These are phyloP conservation scores for Leccinum griseonigrum DNA, from an alignment of 1,284 basidiomycete species.

Conservation along the genomic window DNA sequence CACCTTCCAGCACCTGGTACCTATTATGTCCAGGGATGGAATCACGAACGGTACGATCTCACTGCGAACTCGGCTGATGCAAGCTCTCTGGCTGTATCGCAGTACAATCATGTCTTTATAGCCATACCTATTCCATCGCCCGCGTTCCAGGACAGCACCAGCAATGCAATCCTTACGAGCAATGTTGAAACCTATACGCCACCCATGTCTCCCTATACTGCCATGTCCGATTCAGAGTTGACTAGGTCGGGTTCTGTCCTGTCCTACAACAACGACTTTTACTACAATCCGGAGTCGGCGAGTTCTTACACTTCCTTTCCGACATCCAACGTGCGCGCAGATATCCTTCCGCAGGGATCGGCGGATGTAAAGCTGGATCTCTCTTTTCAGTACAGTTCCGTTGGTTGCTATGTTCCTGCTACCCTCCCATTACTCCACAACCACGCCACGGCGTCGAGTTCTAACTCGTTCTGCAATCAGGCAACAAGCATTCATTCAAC, in stretches of 20 bases:
- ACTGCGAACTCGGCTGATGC: not conserved
- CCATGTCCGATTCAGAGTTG: not conserved
- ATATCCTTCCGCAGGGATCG: not conserved
- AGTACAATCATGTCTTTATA: not conserved
- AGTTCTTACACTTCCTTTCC: not conserved
- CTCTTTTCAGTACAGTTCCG: not conserved
- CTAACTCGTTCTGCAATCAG: not conserved
- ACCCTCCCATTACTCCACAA: not conserved
- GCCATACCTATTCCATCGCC: not conserved
- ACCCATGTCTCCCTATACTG: not conserved
- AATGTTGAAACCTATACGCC: not conserved
- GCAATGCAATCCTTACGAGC: not conserved
- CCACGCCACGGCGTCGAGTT: not conserved
- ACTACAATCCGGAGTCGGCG: not conserved
- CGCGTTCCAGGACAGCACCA: not conserved
- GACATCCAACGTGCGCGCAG: not conserved
- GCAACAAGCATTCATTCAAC: not conserved
- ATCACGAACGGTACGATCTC: not conserved
- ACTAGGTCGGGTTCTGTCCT: not conserved
- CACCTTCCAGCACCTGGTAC: not conserved
- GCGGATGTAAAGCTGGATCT: not conserved
- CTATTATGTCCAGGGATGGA: not conserved
- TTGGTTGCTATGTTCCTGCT: not conserved
- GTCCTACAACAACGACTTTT: not conserved
- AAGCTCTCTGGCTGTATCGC: not conserved